phyloP scores from a whole-genome alignment of 2,329 filamentous ascomycete genomes.

The Macrophomina tecta region DNA sequence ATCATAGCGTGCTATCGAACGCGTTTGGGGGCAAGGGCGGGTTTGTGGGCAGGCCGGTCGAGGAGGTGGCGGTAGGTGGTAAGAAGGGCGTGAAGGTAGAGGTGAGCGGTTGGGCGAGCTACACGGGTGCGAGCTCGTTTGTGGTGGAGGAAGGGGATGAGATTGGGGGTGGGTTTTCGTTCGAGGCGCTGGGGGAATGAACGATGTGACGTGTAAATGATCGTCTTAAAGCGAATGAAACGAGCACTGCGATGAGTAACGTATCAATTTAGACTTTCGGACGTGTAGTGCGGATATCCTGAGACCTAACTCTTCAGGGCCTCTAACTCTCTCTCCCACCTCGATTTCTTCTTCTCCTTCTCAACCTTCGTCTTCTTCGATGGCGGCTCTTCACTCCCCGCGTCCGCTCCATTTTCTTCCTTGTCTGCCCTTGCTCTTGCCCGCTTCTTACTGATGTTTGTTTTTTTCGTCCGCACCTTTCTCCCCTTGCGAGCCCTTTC shows the following conservation, averaged over 20 bases:
- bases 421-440: neutral
- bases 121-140: slow-evolving; percentile 31
- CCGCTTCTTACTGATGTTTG: neutral
- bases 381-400: neutral
- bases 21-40: slow-evolving; percentile 29
- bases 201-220: no score
- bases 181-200: slow-evolving; percentile 26
- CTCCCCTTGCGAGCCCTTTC: neutral
- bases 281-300: neutral
- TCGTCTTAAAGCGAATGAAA: no score
- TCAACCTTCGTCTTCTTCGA: neutral
- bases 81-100: slow-evolving; percentile 29
- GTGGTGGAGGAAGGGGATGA: slow-evolving; percentile 32
- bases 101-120: slow-evolving; percentile 33
- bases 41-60: slow-evolving; percentile 30
- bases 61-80: slow-evolving; percentile 29
- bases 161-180: slow-evolving; percentile 31
- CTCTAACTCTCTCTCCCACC: slow-evolving; percentile 20
- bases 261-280: no score
- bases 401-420: neutral
- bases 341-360: slow-evolving; percentile 8
- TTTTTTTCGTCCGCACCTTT: neutral
- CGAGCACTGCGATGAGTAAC: no score
- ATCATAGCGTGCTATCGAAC: slow-evolving; percentile 34
- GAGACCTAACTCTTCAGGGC: neutral